Evolutionary conservation across 2,329 filamentous ascomycete genomes (phyloP).

Genomic region (Penicillium corylophilum): DNA sequence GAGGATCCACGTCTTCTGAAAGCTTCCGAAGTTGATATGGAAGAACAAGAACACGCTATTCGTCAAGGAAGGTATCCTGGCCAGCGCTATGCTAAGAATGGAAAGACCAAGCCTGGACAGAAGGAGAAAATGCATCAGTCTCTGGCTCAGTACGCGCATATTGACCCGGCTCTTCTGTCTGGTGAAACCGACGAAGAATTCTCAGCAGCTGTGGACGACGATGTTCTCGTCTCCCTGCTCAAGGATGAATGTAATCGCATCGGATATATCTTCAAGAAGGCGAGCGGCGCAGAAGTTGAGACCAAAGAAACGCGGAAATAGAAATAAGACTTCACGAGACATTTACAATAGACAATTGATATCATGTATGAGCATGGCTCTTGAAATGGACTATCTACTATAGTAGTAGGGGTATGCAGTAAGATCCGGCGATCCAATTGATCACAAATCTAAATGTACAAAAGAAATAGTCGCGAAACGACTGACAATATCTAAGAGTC

Average conservation of each 20-base stretch:
- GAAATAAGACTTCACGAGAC: not conserved
- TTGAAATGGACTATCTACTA: not conserved
- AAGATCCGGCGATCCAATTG: not conserved
- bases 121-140: constrained; percentile 43
- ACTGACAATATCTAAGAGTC: constrained; percentile 13
- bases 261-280: constrained; percentile 43
- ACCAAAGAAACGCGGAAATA: not conserved
- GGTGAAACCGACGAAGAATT: constrained; percentile 14
- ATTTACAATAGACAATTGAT: not conserved
- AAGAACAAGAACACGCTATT: constrained; percentile 34
- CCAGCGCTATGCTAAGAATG: constrained; percentile 2
- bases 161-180: constrained; percentile 38
- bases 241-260: constrained; percentile 41
- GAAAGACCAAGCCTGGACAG: constrained; percentile 12
- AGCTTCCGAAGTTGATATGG: constrained; percentile 41
- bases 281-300: constrained; percentile 24
- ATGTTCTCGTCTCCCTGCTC: constrained; percentile 36
- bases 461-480: constrained; percentile 13
- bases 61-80: constrained; percentile 18
- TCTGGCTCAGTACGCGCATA: constrained; percentile 45
- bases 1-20: constrained; percentile 37
- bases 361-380: not conserved
- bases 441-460: constrained; percentile 19
- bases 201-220: constrained; percentile 31
- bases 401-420: not conserved